Evolutionary conservation across 148 eudicot genomes (phyloP).

Genomic region (Rheum nobile): DNA sequence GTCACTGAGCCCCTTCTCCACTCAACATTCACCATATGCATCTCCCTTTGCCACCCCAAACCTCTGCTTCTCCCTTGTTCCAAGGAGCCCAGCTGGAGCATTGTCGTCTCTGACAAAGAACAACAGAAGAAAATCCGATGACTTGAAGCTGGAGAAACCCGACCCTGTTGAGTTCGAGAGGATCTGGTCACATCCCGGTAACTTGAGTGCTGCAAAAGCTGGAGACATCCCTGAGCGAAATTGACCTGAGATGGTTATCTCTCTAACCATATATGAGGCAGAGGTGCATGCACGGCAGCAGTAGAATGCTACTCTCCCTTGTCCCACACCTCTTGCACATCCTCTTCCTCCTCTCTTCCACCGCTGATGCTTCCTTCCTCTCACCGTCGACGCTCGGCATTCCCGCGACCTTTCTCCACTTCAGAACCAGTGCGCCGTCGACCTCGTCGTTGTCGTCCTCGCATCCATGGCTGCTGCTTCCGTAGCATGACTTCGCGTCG

Average conservation of each 20-base stretch:
- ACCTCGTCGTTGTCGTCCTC: constrained; percentile 1
- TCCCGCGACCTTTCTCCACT: constrained; percentile 7
- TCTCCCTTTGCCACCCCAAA: too few relatives aligned
- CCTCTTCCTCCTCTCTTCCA: constrained; percentile 10
- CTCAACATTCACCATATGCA: constrained; percentile 57
- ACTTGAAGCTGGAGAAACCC: constrained; percentile 21
- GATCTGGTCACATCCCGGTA: too few relatives aligned
- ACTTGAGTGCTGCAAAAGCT: too few relatives aligned
- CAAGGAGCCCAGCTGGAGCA: constrained; percentile 70
- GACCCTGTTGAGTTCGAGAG: too few relatives aligned
- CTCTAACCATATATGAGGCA: constrained; percentile 27
- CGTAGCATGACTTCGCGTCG: constrained; percentile 75
- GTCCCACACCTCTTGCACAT: constrained; percentile 55
- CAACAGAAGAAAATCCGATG: constrained; percentile 11
- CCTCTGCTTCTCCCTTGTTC: constrained; percentile 66
- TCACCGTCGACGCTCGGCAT: constrained; percentile 5
- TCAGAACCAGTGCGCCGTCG: neutral
- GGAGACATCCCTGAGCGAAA: constrained; percentile 46
- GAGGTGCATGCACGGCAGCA: constrained; percentile 78
- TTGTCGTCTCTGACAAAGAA: constrained; percentile 22
- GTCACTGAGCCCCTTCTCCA: too few relatives aligned
- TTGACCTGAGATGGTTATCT: constrained; percentile 5
- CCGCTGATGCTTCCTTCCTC: neutral
- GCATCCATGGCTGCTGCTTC: constrained; percentile 28
- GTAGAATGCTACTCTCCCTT: constrained; percentile 53